Evolutionary conservation across 805 yeast species (phyloP).

Genomic region (Candida loeiensis): DNA sequence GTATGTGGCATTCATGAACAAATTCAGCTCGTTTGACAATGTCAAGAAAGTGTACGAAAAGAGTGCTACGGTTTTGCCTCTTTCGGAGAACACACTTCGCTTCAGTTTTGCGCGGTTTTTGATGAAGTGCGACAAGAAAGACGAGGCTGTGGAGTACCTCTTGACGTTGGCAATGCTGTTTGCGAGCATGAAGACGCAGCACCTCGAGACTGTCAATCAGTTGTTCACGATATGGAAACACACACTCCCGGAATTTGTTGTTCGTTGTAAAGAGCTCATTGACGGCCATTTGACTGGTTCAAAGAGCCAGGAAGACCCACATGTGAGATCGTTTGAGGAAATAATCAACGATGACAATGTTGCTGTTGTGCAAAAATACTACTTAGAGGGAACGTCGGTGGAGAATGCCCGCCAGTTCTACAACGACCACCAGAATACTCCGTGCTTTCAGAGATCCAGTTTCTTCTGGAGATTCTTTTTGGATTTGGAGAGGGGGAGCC

Average conservation of each 20-base stretch:
- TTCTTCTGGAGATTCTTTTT: conserved; percentile 58
- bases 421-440: conserved; percentile 24
- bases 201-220: conserved; percentile 1
- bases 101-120: conserved; percentile 25
- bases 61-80: conserved; percentile 35
- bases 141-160: conserved; percentile 24
- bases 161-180: conserved; percentile 24
- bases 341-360: conserved; percentile 42
- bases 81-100: conserved; percentile 23
- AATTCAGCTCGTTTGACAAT: conserved; percentile 18
- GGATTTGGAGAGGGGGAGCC: conserved; percentile 50
- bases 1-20: conserved; percentile 49
- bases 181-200: conserved; percentile 1
- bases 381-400: conserved; percentile 23
- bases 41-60: conserved; percentile 48
- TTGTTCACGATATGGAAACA: conserved; percentile 3
- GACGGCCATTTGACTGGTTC: neutral
- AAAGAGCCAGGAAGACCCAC: conserved; percentile 2
- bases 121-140: conserved; percentile 15
- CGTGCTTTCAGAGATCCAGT: conserved; percentile 35
- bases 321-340: conserved; percentile 10
- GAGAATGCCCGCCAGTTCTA: conserved; percentile 24
- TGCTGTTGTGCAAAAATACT: conserved; percentile 31
- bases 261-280: neutral
- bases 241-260: neutral